Evolutionary conservation across 495 filamentous ascomycete genomes (phyloP), one percentile per base, ranked within the genome.

Genomic region (Penicillium riverlandense): DNA sequence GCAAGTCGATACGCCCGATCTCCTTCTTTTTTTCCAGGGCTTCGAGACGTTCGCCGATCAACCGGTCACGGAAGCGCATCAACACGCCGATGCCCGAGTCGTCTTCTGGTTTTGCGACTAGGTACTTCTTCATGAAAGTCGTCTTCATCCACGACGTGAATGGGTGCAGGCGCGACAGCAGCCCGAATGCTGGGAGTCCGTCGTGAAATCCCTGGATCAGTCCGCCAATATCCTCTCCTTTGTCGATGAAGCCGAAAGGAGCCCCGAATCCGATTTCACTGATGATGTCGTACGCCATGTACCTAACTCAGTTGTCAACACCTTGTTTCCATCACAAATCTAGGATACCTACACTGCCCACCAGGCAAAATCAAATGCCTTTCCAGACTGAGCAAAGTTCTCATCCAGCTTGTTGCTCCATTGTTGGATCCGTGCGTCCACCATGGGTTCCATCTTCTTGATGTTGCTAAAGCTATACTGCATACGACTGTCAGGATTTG

Each of bases 261-360:
- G 72, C 62, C 10, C 81, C 80, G 53, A 82, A 82, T 8, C 75
- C 79, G 30, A 86, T 64, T 48, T 84, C 76, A 9, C 74, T 76
- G 43, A 87, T 80, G 2, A 80, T 70, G 49, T 87, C 84, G 49
- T 84, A 76, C 6, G 79, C 76, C 54, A 79, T 74, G 41, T 63
- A 75, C 2, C 65, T 68, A 40, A 28, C 33, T 44, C 10, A 27
- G 31, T 38, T n/a, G 22, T 22, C 22, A 22, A 6, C 6, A 22
- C 22, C 22, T 22, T 22, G 2, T 22, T 22, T 22, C 22, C 22
- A 22, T 6, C 22, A 22, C 22, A 22, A 3, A 4, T 22, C 22
- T 6, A 54, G 65, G 37, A 57, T 51, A 48, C 66, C 48, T 59
- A 74, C 66, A 71, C 62, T 35, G 68, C 63, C 70, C 75, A 78